phyloP scores from a whole-genome alignment of 352 stramenopile genomes.

The Phytophthora uliginosa region DNA sequence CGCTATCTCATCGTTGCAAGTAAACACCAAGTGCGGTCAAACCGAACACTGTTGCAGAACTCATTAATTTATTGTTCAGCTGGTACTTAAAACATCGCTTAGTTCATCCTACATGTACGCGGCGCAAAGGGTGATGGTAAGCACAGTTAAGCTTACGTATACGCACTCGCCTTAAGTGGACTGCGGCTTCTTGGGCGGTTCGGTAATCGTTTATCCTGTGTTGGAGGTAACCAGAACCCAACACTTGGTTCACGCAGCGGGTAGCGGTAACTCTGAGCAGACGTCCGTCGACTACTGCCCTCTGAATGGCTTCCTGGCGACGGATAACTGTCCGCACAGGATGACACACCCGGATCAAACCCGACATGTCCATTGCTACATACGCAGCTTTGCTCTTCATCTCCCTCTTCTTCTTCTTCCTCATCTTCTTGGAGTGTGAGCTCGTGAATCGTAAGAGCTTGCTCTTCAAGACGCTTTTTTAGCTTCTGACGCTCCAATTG shows the following conservation, averaged over 20 bases:
- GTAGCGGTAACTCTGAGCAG: conserved; percentile 14
- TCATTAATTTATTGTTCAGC: conserved; percentile 7
- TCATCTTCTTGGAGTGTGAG: conserved; percentile 81
- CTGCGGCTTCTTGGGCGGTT: conserved; percentile 23
- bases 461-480: conserved; percentile 57
- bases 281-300: conserved; percentile 2
- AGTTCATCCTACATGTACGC: conserved; percentile 5
- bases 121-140: not conserved
- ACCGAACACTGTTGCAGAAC: not conserved
- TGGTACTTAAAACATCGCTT: conserved; percentile 6
- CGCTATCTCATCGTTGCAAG: not conserved
- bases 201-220: conserved; percentile 3
- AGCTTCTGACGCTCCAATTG: conserved; percentile 58
- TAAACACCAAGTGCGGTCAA: not conserved
- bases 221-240: conserved; percentile 29
- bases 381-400: conserved; percentile 26
- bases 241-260: conserved; percentile 6
- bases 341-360: conserved; percentile 23
- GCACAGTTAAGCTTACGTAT: not conserved
- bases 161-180: conserved; percentile 26
- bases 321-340: conserved; percentile 25
- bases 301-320: conserved; percentile 17
- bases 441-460: conserved; percentile 83
- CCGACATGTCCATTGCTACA: conserved; percentile 23
- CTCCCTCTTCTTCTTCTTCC: conserved; percentile 36